phyloP scores from a whole-genome alignment of 2,329 filamentous ascomycete species.

The Phaeoacremonium minimum region DNA sequence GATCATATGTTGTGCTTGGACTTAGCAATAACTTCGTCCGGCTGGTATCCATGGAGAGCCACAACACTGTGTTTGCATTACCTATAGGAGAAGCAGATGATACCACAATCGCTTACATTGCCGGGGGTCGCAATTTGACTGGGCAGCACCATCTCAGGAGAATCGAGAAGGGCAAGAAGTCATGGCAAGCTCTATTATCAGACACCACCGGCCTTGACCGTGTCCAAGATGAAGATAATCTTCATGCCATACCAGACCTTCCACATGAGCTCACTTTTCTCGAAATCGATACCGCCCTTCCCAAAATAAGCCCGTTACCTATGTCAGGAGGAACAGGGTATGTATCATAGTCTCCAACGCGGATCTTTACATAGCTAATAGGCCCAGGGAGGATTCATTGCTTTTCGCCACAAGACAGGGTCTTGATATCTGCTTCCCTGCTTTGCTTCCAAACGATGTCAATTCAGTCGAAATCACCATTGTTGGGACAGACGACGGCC shows the following conservation, averaged over 20 bases:
- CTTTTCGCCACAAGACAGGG: slow-evolving; percentile 68
- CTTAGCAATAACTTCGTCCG: slow-evolving; percentile 77
- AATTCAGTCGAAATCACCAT: slow-evolving; percentile 78
- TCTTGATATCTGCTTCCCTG: slow-evolving; percentile 66
- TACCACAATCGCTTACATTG: slow-evolving; percentile 45
- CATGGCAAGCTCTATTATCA: slow-evolving; percentile 21
- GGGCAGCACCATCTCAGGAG: slow-evolving; percentile 17
- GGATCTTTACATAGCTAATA: not conserved
- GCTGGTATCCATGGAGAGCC: slow-evolving; percentile 73
- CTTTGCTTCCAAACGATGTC: slow-evolving; percentile 58
- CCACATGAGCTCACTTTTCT: slow-evolving; percentile 69
- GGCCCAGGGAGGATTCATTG: slow-evolving; percentile 46
- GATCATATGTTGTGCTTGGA: slow-evolving; percentile 76
- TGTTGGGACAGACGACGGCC: slow-evolving; percentile 66
- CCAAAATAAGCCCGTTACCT: slow-evolving; percentile 70
- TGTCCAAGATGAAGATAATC: slow-evolving; percentile 18
- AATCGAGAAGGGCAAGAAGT: slow-evolving; percentile 11
- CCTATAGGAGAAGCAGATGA: slow-evolving; percentile 38
- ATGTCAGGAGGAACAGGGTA: slow-evolving; percentile 59
- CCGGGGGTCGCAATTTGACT: slow-evolving; percentile 44
- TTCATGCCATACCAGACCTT: slow-evolving; percentile 56
- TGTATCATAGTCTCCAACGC: too few relatives aligned
- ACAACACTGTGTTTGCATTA: slow-evolving; percentile 75
- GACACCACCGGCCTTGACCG: slow-evolving; percentile 10
- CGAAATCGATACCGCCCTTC: slow-evolving; percentile 71